Base-by-base conservation (phyloP, 108 stramenopile species). In the Conticribra weissflogii region DNA sequence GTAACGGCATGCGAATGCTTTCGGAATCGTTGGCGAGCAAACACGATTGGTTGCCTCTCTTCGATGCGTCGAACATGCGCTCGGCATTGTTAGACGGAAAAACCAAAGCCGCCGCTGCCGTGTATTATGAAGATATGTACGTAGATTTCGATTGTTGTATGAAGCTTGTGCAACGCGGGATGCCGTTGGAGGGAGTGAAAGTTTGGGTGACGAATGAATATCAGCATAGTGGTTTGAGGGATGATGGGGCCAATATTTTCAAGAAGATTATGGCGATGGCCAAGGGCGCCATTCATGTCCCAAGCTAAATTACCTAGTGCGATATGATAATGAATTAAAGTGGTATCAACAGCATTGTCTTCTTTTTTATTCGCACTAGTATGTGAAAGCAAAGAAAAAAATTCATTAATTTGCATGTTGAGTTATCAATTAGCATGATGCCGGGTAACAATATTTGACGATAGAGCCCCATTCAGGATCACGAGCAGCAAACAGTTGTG, bases 91-190 rank as follows among this genome's bases (percentile, higher is more conserved):
- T 56, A 4, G 63, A 28, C 12, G 74, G 64, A 2, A 52, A 65
- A 27, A 34, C 82, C 18, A 86, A 74, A 49, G 85, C 81, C 2
- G 96, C 97, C 16, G 89, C 92, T n/a, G 91, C 91, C 5, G 81
- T 89, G 7, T 96, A 96, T 78, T 94, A 86, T 55, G 96, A 96
- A 32, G 97, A 97, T 64, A 85, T 97, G 88, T 98, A 96, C 63
- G 97, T 98, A 3, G 97, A 98, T 55, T 94, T 94, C 56, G 87
- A 94, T 53, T 67, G 49, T 46, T 66, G 72, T 19, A 90, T 88
- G 86, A 76, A 84, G 56, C 72, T 95, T 5, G 41, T 79, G 12
- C 24, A 67, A 44, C 84, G 85, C 4, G 85, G 86, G 16, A 80
- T 74, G 8, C 89, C 93, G 0, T 60, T 95, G 29, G 89, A 90